Conservation (phyloP, 1,139 yeast species). For the Meyerozyma sp. region DNA sequence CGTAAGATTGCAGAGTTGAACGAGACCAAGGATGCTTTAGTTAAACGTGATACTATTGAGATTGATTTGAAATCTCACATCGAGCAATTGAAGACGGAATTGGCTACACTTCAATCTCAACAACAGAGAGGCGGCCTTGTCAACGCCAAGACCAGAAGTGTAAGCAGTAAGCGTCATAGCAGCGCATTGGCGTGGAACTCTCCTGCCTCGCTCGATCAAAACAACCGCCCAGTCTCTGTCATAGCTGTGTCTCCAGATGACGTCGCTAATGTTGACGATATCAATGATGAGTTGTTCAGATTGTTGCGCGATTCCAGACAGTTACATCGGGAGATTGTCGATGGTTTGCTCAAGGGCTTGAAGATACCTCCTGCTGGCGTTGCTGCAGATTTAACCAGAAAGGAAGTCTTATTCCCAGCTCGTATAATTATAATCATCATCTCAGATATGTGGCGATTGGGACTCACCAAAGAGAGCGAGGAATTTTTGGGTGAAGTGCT, state of each 20-base stretch:
- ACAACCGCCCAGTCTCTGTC: slow-evolving; percentile 52
- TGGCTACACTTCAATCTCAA: slow-evolving; percentile 47
- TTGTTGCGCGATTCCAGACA: slow-evolving; percentile 75
- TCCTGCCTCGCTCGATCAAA: slow-evolving; percentile 29
- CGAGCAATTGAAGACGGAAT: slow-evolving; percentile 62
- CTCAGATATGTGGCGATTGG: slow-evolving; percentile 98
- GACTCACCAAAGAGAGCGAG: slow-evolving; percentile 89
- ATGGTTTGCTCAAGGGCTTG: slow-evolving; percentile 82
- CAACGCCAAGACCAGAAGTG: slow-evolving; percentile 26
- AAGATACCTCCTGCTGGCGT: slow-evolving; percentile 84
- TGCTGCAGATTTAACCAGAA: slow-evolving; percentile 75
- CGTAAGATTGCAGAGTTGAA: slow-evolving; percentile 59
- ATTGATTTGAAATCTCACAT: slow-evolving; percentile 65
- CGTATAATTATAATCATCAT: slow-evolving; percentile 87
- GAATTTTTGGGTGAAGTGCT: slow-evolving; percentile 86
- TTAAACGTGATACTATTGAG: slow-evolving; percentile 63
- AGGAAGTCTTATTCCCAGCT: slow-evolving; percentile 95
- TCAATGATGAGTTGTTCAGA: slow-evolving; percentile 67
- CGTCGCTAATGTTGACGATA: slow-evolving; percentile 57
- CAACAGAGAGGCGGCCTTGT: slow-evolving; percentile 16
- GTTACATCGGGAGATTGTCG: slow-evolving; percentile 79
- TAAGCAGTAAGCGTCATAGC: slow-evolving; percentile 35
- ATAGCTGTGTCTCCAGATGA: slow-evolving; percentile 54
- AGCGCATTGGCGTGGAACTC: slow-evolving; percentile 35
- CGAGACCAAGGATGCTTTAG: slow-evolving; percentile 55